phyloP scores from a whole-genome alignment of 2,329 filamentous ascomycete species.

The Thermomyces lanuginosus region DNA sequence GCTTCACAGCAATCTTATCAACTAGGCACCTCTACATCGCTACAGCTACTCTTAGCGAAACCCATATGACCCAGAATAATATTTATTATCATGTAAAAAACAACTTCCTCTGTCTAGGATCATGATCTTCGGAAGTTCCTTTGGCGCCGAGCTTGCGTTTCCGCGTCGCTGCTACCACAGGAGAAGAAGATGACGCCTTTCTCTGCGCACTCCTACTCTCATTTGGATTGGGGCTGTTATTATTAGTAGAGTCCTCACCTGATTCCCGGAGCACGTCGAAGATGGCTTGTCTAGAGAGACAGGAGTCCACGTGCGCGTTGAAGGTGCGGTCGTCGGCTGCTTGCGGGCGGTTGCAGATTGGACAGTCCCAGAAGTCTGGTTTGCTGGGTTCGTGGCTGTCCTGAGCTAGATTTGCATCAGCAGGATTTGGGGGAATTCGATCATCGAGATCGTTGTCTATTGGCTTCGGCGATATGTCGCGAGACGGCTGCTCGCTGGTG shows the following conservation, averaged over 20 bases:
- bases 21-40: too few relatives aligned
- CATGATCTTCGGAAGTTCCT: too few relatives aligned
- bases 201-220: too few relatives aligned
- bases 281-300: constrained; percentile 73
- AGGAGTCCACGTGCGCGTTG: constrained; percentile 86
- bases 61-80: not conserved
- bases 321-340: constrained; percentile 57
- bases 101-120: constrained; percentile 4
- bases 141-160: constrained; percentile 4
- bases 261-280: constrained; percentile 63
- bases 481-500: too few relatives aligned
- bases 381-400: constrained; percentile 11
- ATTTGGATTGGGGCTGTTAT: too few relatives aligned
- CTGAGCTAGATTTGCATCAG: constrained; percentile 8
- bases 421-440: too few relatives aligned
- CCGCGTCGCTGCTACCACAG: too few relatives aligned
- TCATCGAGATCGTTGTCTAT: too few relatives aligned
- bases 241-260: too few relatives aligned
- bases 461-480: too few relatives aligned
- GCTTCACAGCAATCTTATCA: too few relatives aligned
- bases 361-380: constrained; percentile 60
- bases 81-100: constrained; percentile 4
- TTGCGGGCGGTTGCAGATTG: constrained; percentile 69
- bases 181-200: too few relatives aligned
- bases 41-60: not conserved